Conservation (phyloP, 805 yeast species). For the Vanderwaltozyma yarrowii region DNA sequence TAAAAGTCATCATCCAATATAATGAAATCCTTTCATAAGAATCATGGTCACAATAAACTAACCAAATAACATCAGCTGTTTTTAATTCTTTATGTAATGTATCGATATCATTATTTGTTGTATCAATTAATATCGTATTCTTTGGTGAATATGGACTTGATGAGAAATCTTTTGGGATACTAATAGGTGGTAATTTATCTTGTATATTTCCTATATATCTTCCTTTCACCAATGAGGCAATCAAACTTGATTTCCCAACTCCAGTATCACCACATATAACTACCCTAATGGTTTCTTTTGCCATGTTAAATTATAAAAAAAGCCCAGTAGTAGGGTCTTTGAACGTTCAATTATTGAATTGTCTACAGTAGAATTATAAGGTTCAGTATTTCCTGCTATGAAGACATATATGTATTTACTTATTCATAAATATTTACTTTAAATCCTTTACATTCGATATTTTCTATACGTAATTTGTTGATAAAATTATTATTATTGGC, state of each 20-base stretch:
- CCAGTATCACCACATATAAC: slow-evolving; percentile 94
- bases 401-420: no score
- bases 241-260: slow-evolving; percentile 74
- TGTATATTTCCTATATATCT: slow-evolving; percentile 68
- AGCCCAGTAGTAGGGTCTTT: no score
- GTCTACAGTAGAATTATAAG: no score
- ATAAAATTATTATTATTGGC: no score
- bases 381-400: no score
- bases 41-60: slow-evolving; percentile 89
- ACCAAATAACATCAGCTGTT: slow-evolving; percentile 83
- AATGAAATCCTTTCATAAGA: slow-evolving; percentile 86
- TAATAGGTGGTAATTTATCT: slow-evolving; percentile 71
- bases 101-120: slow-evolving; percentile 54
- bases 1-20: slow-evolving; percentile 89
- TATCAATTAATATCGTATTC: slow-evolving; percentile 70
- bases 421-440: no score
- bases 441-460: no score
- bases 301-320: slow-evolving; percentile 15
- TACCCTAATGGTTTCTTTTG: slow-evolving; percentile 53
- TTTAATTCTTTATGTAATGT: slow-evolving; percentile 63
- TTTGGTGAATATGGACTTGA: slow-evolving; percentile 49
- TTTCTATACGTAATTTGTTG: no score
- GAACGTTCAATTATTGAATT: no score
- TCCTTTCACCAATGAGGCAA: slow-evolving; percentile 75
- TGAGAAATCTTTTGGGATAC: slow-evolving; percentile 66